Percentiles rank a stretch among this genome's conserved stretches.
Conservation (phyloP, 257 asterid species). For the Thymus quinquecostatus region DNA sequence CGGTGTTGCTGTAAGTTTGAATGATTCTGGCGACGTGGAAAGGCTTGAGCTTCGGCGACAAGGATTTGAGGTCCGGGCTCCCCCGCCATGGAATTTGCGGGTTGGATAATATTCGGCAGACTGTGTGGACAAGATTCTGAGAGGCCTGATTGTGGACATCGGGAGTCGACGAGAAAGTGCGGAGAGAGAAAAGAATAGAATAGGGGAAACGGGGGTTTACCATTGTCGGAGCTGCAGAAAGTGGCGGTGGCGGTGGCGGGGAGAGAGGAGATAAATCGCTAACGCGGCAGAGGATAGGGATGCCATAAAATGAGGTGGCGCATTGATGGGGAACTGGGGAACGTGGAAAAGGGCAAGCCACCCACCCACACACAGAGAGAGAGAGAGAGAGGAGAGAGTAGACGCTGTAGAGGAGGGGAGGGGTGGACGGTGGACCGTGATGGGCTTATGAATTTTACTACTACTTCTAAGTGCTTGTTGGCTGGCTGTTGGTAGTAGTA, state of each 20-base stretch:
- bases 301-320: conserved; percentile 41
- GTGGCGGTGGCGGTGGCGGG: conserved; percentile 35
- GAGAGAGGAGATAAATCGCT: conserved; percentile 40
- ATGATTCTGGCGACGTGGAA: conserved; percentile 60
- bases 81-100: conserved; percentile 55
- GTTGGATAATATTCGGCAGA: conserved; percentile 60
- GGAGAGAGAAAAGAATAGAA: conserved; percentile 32
- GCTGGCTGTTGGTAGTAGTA: too few species aligned
- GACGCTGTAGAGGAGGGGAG: neutral
- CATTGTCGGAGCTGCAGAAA: conserved; percentile 49
- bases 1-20: conserved; percentile 46
- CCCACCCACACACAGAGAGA: neutral
- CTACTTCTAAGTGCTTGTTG: too few species aligned
- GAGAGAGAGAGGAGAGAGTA: neutral
- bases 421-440: neutral
- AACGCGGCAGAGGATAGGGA: conserved; percentile 24
- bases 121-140: conserved; percentile 44
- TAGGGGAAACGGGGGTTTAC: conserved; percentile 48
- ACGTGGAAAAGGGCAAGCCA: conserved; percentile 52
- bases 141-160: conserved; percentile 28
- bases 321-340: conserved; percentile 38
- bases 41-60: conserved; percentile 62
- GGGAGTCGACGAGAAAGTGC: conserved; percentile 46
- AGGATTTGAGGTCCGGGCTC: conserved; percentile 58
- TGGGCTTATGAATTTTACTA: neutral